Evolutionary conservation across 2,329 filamentous ascomycete species (phyloP), one percentile per base, ranked within the genome.

Genomic region (Trichoderma atrobrunneum): DNA sequence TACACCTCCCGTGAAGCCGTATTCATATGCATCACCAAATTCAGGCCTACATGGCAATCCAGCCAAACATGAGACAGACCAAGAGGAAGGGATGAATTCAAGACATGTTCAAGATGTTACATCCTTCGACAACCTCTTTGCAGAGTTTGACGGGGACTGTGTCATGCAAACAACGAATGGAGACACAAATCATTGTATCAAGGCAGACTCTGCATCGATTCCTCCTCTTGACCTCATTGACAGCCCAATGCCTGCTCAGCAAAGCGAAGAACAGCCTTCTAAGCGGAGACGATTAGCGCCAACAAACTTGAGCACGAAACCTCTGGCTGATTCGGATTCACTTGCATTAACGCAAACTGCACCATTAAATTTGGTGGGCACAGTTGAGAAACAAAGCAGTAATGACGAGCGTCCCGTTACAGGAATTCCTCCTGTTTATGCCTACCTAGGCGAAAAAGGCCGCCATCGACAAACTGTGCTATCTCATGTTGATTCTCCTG

Each of bases 401-500:
- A 12, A n/a, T 21, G 12, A 11, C 0, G 16, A 34, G 8, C 7
- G 12, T 8, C 8, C n/a, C 12, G 12, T 14, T 2, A 21, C 18
- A n/a, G 32, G n/a, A 12, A 32, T 39, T 16, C 11, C 74, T 16
- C 26, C 72, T 3, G 12, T 64, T 3, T 75, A 73, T 36, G 79
- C 81, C 4, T 85, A 84, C 63, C 74, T 84, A 2, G 83, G 84
- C 3, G 68, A 74, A 6, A 79, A 79, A 7, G 78, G 73, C 5
- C 73, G 85, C 18, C n/a, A 71, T n/a, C 63, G 68, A 6, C 64
- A 69, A 2, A 66, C 72, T 21, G 75, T 82, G 30, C 76, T 72
- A 62, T 78, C 78, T 14, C 62, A 77, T 6, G 7, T n/a, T 3
- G 74, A 62, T 14, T 14, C 62, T 24, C 65, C 80, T 6, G 78